A percentile compares a stretch with the other conserved stretches of the same genome.
Conservation (phyloP, 2,329 filamentous ascomycete genomes). For the Bipolaris zeicola region DNA sequence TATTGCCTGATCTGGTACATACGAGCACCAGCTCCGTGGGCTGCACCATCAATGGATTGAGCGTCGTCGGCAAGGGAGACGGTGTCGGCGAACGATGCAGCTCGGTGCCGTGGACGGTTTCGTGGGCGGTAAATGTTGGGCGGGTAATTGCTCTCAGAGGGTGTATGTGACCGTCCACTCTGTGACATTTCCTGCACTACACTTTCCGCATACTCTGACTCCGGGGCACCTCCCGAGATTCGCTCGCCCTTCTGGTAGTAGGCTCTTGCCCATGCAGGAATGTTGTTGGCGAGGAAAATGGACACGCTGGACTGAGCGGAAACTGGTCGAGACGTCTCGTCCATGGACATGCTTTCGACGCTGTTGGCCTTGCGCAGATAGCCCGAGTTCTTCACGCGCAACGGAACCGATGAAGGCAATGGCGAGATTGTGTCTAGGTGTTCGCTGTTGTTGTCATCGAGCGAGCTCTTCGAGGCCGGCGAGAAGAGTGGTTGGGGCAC, state of each 20-base stretch:
- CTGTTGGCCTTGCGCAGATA: conserved; percentile 43
- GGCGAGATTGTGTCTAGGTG: conserved; percentile 49
- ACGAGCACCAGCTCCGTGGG: conserved; percentile 34
- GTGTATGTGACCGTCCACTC: conserved; percentile 45
- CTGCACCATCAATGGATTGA: conserved; percentile 36
- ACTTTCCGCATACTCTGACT: conserved; percentile 42
- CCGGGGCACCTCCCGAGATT: conserved; percentile 43
- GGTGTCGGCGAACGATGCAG: conserved; percentile 35
- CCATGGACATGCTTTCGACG: conserved; percentile 36
- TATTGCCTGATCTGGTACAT: conserved; percentile 34
- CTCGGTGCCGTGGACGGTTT: conserved; percentile 43
- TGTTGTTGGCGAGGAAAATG: conserved; percentile 42
- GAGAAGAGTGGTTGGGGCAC: conserved; percentile 46
- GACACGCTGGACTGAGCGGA: conserved; percentile 46
- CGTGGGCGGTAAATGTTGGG: conserved; percentile 47
- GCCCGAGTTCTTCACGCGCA: conserved; percentile 48
- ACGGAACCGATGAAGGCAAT: conserved; percentile 44
- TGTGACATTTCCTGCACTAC: conserved; percentile 42
- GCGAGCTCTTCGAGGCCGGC: conserved; percentile 28
- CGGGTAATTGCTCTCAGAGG: conserved; percentile 47
- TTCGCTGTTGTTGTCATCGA: conserved; percentile 44
- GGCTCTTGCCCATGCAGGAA: conserved; percentile 48
- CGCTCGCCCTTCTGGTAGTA: conserved; percentile 48
- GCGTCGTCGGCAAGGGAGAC: conserved; percentile 36
- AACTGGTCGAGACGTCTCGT: conserved; percentile 40